Conservation (phyloP, 352 stramenopile species). For the Aphanomyces euteiches region DNA sequence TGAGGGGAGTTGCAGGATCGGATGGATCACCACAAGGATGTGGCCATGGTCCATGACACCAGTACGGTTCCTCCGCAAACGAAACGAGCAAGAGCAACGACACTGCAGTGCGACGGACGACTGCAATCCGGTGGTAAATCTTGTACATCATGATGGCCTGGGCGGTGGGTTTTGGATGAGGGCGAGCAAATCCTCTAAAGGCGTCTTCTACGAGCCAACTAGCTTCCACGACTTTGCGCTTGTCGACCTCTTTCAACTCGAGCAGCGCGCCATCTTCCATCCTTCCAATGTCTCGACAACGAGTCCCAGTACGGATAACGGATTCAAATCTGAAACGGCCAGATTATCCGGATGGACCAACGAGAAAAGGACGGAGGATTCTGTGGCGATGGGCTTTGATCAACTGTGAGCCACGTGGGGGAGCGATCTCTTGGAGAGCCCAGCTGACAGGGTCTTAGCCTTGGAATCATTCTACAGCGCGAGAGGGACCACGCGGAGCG, state of each 20-base stretch:
- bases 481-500: too few relatives aligned
- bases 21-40: slow-evolving; percentile 60
- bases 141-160: slow-evolving; percentile 9
- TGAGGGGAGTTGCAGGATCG: slow-evolving; percentile 74
- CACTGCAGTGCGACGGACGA: slow-evolving; percentile 47
- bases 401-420: too few relatives aligned
- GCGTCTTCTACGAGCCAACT: slow-evolving; percentile 28
- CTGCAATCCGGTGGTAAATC: slow-evolving; percentile 46
- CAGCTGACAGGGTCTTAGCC: too few relatives aligned
- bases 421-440: too few relatives aligned
- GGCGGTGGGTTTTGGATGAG: not conserved
- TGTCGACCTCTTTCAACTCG: not conserved
- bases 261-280: slow-evolving; percentile 3
- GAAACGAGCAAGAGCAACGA: slow-evolving; percentile 42
- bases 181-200: slow-evolving; percentile 15
- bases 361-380: too few relatives aligned
- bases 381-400: too few relatives aligned
- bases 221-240: slow-evolving; percentile 7
- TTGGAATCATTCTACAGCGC: too few relatives aligned
- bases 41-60: slow-evolving; percentile 44
- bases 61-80: slow-evolving; percentile 58
- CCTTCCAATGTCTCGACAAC: not conserved
- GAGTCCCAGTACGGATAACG: too few relatives aligned
- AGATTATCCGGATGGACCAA: not conserved
- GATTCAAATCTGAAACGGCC: not conserved